Base-by-base conservation (phyloP, 2,329 filamentous ascomycete genomes). In the Sarocladiaceae sp. region DNA sequence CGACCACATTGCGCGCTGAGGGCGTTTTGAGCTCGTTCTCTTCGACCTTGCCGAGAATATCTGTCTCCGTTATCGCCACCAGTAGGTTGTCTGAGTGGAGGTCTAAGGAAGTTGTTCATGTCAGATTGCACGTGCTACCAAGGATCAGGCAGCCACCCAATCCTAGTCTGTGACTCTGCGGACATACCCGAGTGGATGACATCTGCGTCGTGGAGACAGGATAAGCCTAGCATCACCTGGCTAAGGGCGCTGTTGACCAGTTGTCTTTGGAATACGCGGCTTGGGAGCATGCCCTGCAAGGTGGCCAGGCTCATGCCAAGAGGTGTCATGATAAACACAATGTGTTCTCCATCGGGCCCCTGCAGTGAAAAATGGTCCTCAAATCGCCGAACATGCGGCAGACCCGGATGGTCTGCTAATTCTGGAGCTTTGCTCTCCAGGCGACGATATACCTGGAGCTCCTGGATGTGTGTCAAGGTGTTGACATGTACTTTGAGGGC, bases 301-400 rank as follows among this genome's bases (percentile, higher is more conserved):
- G 61, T 59, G 16, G 52, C 53, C 9, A 69, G 46, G 45, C 57
- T 67, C 55, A 66, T 64, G 4, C 64, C 64, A 0, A 68, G 50
- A 3, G 66, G 61, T 13, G 19, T 50, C 59, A 56, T 66, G 47
- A 60, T 62, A 52, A 53, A 55, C 20, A 60, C 54, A 3, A 53
- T 51, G 48, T 69, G 65, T 19, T 55, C 50, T 1, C 63, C 63
- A 42, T 60, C 13, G 6, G 59, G 53, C 12, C 56, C 54, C 4
- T 37, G 45, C 34, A 56, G 51, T 54, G 43, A 55, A 44, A 69
- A 69, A 3, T 57, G 53, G 41, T 67, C 63, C n/a, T 60, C 34
- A 7, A 65, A 48, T 47, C 48, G 49, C 20, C 64, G 59, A 16
- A 68, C 51, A 45, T 60, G 34, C 5, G 54, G 26, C 1, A 49